Evolutionary conservation across 1,139 yeast species (phyloP).

Genomic region (Pichia inconspicua): DNA sequence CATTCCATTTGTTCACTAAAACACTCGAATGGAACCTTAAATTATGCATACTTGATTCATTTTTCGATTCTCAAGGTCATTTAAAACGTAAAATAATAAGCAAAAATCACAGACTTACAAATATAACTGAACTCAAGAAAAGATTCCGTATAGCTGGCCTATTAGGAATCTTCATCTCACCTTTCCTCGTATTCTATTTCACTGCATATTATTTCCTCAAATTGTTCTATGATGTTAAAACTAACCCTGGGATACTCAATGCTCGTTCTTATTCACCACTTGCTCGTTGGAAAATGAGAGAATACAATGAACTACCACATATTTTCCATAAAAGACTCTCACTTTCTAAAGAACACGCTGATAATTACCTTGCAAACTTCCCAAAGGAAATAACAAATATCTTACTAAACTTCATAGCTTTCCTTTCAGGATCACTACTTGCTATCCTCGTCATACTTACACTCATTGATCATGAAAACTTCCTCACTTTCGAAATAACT

Average conservation of each 20-base stretch:
- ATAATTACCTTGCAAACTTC: constrained; percentile 79
- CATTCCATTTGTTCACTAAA: constrained; percentile 52
- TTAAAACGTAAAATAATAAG: constrained; percentile 66
- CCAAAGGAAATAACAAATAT: constrained; percentile 76
- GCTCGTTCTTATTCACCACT: constrained; percentile 87
- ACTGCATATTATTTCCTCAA: constrained; percentile 77
- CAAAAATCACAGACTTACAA: constrained; percentile 57
- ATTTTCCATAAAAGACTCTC: constrained; percentile 72
- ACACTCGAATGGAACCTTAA: constrained; percentile 93
- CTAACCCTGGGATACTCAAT: constrained; percentile 78
- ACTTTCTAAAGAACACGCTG: constrained; percentile 71
- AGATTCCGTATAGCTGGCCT: constrained; percentile 85
- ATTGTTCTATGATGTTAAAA: constrained; percentile 86
- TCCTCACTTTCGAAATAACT: constrained; percentile 82
- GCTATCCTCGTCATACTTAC: constrained; percentile 82
- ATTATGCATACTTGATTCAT: constrained; percentile 78
- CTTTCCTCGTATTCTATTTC: constrained; percentile 78
- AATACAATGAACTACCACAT: constrained; percentile 87
- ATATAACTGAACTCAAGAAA: constrained; percentile 64
- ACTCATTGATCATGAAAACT: constrained; percentile 84
- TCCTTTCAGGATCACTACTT: constrained; percentile 80
- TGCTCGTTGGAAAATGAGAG: constrained; percentile 94
- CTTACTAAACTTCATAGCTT: constrained; percentile 58
- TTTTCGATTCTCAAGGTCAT: constrained; percentile 79
- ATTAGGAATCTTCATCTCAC: constrained; percentile 73